These are phyloP conservation scores for Metschnikowia orientalis DNA, from an alignment of 805 yeast species.

Conservation along the genomic window DNA sequence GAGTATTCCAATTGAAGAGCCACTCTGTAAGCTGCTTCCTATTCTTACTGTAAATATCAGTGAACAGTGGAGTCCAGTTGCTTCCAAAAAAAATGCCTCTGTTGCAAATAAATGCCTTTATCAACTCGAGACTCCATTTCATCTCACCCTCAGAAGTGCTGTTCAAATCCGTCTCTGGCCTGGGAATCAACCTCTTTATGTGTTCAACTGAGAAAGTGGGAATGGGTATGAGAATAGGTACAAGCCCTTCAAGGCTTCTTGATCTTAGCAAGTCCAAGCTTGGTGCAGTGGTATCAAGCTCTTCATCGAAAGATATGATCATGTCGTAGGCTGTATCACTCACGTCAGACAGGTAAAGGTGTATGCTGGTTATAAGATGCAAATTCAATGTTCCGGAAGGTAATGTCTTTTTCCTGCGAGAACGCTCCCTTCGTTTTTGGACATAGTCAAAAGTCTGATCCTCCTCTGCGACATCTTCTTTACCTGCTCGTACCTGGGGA, in stretches of 20 bases:
- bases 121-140: constrained; percentile 31
- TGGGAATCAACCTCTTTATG: constrained; percentile 19
- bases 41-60: constrained; percentile 26
- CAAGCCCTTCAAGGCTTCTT: constrained; percentile 9
- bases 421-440: constrained; percentile 5
- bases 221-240: constrained; percentile 35
- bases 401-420: neutral
- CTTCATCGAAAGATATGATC: constrained; percentile 35
- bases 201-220: constrained; percentile 35
- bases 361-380: constrained; percentile 16
- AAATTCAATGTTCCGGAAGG: constrained; percentile 9
- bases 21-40: constrained; percentile 24
- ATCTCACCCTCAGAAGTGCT: constrained; percentile 19
- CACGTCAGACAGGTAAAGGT: constrained; percentile 13
- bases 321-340: constrained; percentile 20
- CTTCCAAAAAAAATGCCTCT: constrained; percentile 21
- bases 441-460: constrained; percentile 9
- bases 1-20: constrained; percentile 24
- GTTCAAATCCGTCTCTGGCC: constrained; percentile 19
- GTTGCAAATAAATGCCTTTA: constrained; percentile 29
- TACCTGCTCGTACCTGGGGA: constrained; percentile 1
- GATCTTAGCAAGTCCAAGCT: constrained; percentile 33
- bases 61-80: constrained; percentile 18
- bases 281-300: constrained; percentile 31
- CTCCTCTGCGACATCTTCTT: constrained; percentile 12